Evolutionary conservation across 108 stramenopile species (phyloP), one percentile per base, ranked within the genome.

Genomic region (Conticribra weissflogii): DNA sequence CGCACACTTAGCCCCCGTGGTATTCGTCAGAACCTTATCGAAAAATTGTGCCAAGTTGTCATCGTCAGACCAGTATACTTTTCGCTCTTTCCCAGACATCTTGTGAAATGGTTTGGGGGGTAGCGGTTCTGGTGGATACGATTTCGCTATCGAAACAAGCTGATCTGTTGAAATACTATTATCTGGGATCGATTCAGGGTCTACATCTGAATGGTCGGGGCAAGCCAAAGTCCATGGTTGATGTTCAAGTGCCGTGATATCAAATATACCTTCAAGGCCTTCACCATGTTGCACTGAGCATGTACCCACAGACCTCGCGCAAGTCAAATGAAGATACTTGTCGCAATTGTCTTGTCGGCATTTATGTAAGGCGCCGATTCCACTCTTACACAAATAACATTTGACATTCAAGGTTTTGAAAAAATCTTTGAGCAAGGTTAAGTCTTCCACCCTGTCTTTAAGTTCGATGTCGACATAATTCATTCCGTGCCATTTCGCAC

Each of bases 401-500:
- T 54, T 71, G 44, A 69, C 46, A 12, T 74, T 76, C 44, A 64
- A 57, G 24, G 28, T 46, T 34, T 81, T 63, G 81, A 85, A 93
- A 19, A 64, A 23, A 31, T 70, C 19, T 48, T 88, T 91, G 18
- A 93, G 72, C 31, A 71, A 58, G 4, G 79, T 66, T 24, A 87
- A 79, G 66, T 91, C 85, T 68, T 92, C 94, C n/a, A 96, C 77
- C 21, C 81, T 77, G 30, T 78, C 72, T 53, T 76, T 69, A 47
- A 45, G 22, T 27, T 33, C 63, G 19, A 72, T 63, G 24, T 79
- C 82, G 16, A 89, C 68, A 50, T 91, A 90, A 33, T 83, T 59
- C 25, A 93, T 71, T 16, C 94, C 94, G 54, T 86, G 88, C 94
- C 94, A 96, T 54, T 96, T 96, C 9, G 94, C 91, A 74, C 94